Evolutionary conservation across 2,329 filamentous ascomycete genomes (phyloP), one percentile per base, ranked within the genome.

Genomic region (Fusarium mundagurra): DNA sequence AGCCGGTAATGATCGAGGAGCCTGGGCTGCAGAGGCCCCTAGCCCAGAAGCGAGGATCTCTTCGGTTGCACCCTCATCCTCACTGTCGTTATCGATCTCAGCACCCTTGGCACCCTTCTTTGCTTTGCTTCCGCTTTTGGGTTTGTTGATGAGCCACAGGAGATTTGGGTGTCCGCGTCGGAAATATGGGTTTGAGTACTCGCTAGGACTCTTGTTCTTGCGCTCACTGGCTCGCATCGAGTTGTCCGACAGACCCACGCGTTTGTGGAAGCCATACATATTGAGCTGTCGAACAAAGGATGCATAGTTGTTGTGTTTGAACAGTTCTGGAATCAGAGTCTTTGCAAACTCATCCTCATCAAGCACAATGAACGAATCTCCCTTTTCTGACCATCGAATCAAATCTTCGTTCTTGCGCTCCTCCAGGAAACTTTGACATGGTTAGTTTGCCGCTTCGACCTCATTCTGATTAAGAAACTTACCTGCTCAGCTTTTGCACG

Each of bases 321-420:
- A 99, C 72, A 98, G 92, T 83, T 98, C 97, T 2, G 96, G 96
- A 31, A 99, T 93, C 77, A 99, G 92, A 43, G 94, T 94, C 84
- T 98, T 98, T 27, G 96, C 98, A 81, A 99, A 99, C 84, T 98
- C 96, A 80, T 99, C 96, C 83, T 99, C 96, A 79, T 99, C 96
- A 14, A 98, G 85, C 8, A 99, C 96, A 64, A 98, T 93, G 84
- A 99, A 99, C 1, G 96, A 98, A 80, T 97, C 95, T 36, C 96
- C 96, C 79, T 96, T 94, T 78, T 97, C 94, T 1, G 96, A 98
- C 96, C 96, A 99, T 77, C 96, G 92, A 80, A 99, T 99, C 55
- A 98, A 87, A 39, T 98, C 94, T 6, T 95, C 96, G 80, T 98
- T 98, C 81, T 96, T 96, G 44, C 92, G 92, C 79, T 97, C 93